Percentiles rank a stretch among this genome's conserved stretches.
Conservation (phyloP, 2,329 filamentous ascomycete species). For the Neofusicoccum laricinum region DNA sequence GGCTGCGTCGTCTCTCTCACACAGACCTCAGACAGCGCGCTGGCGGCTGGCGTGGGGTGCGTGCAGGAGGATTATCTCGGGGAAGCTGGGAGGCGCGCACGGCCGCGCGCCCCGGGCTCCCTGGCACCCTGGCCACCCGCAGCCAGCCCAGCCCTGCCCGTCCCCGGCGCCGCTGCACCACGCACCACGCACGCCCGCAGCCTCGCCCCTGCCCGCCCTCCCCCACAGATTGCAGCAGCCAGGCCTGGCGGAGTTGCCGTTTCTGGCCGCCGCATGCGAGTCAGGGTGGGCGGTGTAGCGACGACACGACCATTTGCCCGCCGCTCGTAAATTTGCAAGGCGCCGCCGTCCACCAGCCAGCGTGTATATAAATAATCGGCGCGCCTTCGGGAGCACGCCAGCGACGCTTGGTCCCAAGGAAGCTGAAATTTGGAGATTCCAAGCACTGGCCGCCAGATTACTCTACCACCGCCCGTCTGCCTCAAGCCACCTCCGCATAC, state of each 20-base stretch:
- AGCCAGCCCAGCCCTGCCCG: background rate
- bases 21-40: slow-evolving; percentile 18
- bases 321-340: no score
- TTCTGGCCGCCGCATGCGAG: slow-evolving; percentile 6
- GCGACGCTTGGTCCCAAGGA: background rate
- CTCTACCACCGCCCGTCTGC: background rate
- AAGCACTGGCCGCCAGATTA: background rate
- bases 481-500: slow-evolving; percentile 6
- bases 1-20: slow-evolving; percentile 41
- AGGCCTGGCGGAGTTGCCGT: slow-evolving; percentile 1
- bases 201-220: background rate
- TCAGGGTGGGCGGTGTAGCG: slow-evolving; percentile 7
- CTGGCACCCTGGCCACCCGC: background rate
- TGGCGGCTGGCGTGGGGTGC: background rate
- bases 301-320: no score
- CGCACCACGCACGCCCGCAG: background rate
- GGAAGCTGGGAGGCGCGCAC: background rate
- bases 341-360: background rate
- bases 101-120: no score
- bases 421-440: slow-evolving; percentile 2
- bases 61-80: slow-evolving; percentile 12
- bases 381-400: slow-evolving; percentile 3
- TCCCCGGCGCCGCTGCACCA: background rate
- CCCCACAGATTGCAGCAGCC: slow-evolving; percentile 2
- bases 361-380: slow-evolving; percentile 6